Percentiles rank a stretch among this genome's conserved stretches.
These are phyloP conservation scores for Wickerhamomyces hampshirensis DNA, from an alignment of 805 yeast species.

Conservation along the genomic window DNA sequence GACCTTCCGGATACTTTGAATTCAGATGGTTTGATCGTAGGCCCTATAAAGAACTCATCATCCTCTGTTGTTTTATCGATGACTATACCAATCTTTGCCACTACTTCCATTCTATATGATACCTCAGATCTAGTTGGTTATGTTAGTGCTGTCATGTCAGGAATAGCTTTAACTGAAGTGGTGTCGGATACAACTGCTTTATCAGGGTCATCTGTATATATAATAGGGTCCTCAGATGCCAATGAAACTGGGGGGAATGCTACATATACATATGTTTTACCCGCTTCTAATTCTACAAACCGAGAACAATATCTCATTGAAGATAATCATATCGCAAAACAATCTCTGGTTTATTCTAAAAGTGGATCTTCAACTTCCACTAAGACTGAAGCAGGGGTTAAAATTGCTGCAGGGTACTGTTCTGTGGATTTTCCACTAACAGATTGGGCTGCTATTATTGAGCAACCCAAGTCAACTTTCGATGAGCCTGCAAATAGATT, in stretches of 20 bases:
- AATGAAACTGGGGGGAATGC: slow-evolving; percentile 23
- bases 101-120: slow-evolving; percentile 61
- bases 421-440: slow-evolving; percentile 38
- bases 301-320: slow-evolving; percentile 24
- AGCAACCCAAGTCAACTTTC: slow-evolving; percentile 56
- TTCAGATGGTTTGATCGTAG: slow-evolving; percentile 50
- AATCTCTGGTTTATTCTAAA: slow-evolving; percentile 31
- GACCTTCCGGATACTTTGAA: slow-evolving; percentile 41
- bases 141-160: slow-evolving; percentile 52
- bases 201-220: slow-evolving; percentile 6
- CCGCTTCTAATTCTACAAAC: slow-evolving; percentile 9
- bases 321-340: slow-evolving; percentile 28
- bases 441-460: slow-evolving; percentile 72
- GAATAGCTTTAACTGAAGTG: slow-evolving; percentile 35
- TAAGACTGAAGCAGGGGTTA: slow-evolving; percentile 29
- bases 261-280: slow-evolving; percentile 38
- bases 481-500: slow-evolving; percentile 58
- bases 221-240: slow-evolving; percentile 20
- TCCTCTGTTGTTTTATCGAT: slow-evolving; percentile 57
- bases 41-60: slow-evolving; percentile 51
- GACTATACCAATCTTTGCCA: slow-evolving; percentile 71
- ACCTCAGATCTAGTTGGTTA: slow-evolving; percentile 56
- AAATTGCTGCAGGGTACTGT: slow-evolving; percentile 55
- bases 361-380: slow-evolving; percentile 40
- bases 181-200: slow-evolving; percentile 17